Evolutionary conservation across 2,329 filamentous ascomycete species (phyloP).

Genomic region (Bipolaris victoriae): DNA sequence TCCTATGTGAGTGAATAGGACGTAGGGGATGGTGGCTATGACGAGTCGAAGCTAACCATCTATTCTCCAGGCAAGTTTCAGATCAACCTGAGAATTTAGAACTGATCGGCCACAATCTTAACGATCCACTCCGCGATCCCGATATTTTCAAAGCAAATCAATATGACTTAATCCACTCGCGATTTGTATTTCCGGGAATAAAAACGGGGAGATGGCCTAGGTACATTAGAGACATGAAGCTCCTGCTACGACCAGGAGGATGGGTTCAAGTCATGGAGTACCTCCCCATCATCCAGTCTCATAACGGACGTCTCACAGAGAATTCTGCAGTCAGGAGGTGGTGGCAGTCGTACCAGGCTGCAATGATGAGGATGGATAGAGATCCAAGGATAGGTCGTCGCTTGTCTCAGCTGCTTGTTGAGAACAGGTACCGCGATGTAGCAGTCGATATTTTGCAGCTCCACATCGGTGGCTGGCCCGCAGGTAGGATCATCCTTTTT

Average conservation of each 20-base stretch:
- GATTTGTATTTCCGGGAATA: slow-evolving; percentile 74
- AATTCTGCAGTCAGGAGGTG: slow-evolving; percentile 45
- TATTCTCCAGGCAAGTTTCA: slow-evolving; percentile 23
- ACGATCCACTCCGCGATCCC: slow-evolving; percentile 46
- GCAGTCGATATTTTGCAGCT: slow-evolving; percentile 36
- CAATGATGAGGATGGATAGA: slow-evolving; percentile 43
- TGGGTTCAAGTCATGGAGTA: slow-evolving; percentile 92
- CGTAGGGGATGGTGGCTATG: neutral
- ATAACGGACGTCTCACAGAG: slow-evolving; percentile 77
- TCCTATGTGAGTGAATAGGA: slow-evolving; percentile 25
- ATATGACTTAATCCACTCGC: slow-evolving; percentile 86
- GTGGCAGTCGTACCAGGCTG: slow-evolving; percentile 44
- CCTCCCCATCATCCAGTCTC: slow-evolving; percentile 83
- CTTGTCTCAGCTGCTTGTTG: slow-evolving; percentile 36
- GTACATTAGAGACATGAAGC: slow-evolving; percentile 78
- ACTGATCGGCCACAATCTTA: slow-evolving; percentile 46
- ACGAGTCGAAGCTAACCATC: neutral
- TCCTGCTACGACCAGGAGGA: slow-evolving; percentile 74
- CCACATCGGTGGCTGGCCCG: slow-evolving; percentile 48
- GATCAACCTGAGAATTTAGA: slow-evolving; percentile 49
- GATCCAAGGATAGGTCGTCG: slow-evolving; percentile 44
- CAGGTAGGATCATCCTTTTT: slow-evolving; percentile 32
- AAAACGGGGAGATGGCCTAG: slow-evolving; percentile 72
- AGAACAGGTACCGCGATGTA: slow-evolving; percentile 43
- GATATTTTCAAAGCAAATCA: slow-evolving; percentile 66